phyloP scores from a whole-genome alignment of 371 early-diverging fungal genomes.

The Smittium mucronatum region DNA sequence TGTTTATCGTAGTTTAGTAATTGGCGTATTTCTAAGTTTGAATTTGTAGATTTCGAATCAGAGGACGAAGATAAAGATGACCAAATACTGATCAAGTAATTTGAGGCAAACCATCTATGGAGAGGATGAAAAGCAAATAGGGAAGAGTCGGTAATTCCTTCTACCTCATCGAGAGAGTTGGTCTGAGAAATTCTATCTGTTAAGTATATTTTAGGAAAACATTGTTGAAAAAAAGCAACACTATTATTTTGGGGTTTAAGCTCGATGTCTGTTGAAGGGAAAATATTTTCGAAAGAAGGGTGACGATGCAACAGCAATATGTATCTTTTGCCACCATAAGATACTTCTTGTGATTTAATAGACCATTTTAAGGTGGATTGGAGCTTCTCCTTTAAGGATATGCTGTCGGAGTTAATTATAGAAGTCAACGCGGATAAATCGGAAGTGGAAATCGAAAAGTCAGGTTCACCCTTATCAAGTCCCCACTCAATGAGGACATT shows the following conservation, averaged over 20 bases:
- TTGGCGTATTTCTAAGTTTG: background rate
- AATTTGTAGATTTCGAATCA: background rate
- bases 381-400: conserved; percentile 1
- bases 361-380: background rate
- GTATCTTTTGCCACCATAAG: conserved; percentile 35
- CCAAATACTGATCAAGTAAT: conserved; percentile 37
- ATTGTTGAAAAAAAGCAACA: conserved; percentile 13
- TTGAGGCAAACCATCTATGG: conserved; percentile 48
- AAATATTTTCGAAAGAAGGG: conserved; percentile 18
- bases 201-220: conserved; percentile 17
- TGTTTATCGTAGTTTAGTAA: conserved; percentile 20
- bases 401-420: background rate
- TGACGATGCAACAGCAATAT: conserved; percentile 36
- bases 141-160: background rate
- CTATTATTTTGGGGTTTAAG: background rate
- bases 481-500: conserved; percentile 39
- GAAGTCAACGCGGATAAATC: background rate
- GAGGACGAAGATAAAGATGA: background rate
- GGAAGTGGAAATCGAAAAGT: conserved; percentile 28
- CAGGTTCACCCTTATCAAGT: conserved; percentile 36
- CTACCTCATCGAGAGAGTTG: conserved; percentile 14
- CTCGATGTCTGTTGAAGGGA: background rate
- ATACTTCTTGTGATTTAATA: conserved; percentile 17
- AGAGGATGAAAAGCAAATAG: conserved; percentile 37
- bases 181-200: conserved; percentile 23